phyloP scores from a whole-genome alignment of 1,139 yeast species.

The Scheffersomyces titani region DNA sequence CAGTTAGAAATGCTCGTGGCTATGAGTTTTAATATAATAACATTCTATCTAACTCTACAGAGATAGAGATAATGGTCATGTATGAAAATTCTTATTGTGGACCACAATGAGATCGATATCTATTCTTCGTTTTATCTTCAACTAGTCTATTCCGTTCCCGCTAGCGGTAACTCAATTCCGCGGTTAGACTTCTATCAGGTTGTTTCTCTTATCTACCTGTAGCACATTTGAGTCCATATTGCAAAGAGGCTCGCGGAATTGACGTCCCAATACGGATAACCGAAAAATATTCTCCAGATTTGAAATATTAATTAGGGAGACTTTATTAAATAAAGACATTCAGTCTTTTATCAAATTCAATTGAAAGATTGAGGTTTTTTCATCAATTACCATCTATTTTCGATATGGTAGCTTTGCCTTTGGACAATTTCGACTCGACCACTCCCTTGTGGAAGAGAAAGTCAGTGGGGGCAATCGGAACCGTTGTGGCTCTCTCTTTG shows the following conservation, averaged over 20 bases:
- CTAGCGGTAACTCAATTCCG: not conserved
- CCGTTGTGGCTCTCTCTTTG: conserved; percentile 13
- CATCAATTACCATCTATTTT: not conserved
- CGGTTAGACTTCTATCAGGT: not conserved
- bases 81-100: too few relatives aligned
- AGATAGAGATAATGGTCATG: too few relatives aligned
- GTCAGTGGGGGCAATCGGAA: conserved; percentile 8
- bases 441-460: conserved; percentile 4
- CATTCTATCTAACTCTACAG: too few relatives aligned
- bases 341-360: not conserved
- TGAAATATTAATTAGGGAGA: not conserved
- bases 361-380: not conserved
- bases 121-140: not conserved
- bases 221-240: too few relatives aligned
- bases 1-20: too few relatives aligned
- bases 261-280: not conserved
- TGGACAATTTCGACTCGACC: conserved; percentile 2
- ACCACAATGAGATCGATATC: not conserved
- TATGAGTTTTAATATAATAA: too few relatives aligned
- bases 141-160: not conserved
- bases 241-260: not conserved
- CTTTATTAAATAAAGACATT: not conserved
- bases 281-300: not conserved
- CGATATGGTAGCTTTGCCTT: conserved; percentile 10
- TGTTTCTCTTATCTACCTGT: not conserved